Percentiles rank a stretch among this genome's conserved stretches.
Conservation (phyloP, 176 grass and related monocot species). For the Avena atlantica region DNA sequence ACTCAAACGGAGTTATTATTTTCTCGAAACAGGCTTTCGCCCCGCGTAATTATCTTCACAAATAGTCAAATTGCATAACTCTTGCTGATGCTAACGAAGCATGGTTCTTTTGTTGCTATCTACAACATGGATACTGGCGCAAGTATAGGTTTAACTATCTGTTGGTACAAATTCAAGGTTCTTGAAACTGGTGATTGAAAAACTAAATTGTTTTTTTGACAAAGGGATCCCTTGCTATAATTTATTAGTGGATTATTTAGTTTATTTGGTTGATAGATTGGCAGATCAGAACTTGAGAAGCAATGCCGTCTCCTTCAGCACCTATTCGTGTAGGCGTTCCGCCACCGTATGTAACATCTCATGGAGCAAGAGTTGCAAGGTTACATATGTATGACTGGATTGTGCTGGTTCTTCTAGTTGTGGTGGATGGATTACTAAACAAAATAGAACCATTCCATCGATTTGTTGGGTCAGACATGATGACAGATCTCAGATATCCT, state of each 20-base stretch:
- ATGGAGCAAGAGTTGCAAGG: slow-evolving; percentile 65
- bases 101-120: background rate
- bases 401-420: slow-evolving; percentile 63
- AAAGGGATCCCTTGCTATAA: background rate
- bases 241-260: background rate
- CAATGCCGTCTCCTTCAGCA: slow-evolving; percentile 45
- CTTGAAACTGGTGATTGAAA: background rate
- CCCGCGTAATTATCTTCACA: background rate
- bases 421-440: slow-evolving; percentile 67
- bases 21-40: background rate
- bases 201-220: background rate
- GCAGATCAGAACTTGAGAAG: slow-evolving; percentile 15
- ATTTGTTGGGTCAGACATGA: slow-evolving; percentile 78
- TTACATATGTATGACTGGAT: slow-evolving; percentile 78
- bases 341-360: slow-evolving; percentile 49
- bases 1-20: background rate
- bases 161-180: background rate
- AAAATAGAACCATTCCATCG: slow-evolving; percentile 88
- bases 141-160: background rate
- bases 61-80: background rate
- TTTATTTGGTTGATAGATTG: slow-evolving; percentile 4
- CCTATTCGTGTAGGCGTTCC: slow-evolving; percentile 40
- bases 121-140: background rate
- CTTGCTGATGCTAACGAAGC: background rate
- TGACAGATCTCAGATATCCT: slow-evolving; percentile 81